phyloP scores from a whole-genome alignment of 1,284 basidiomycete genomes.

The Lentinus polychrous region DNA sequence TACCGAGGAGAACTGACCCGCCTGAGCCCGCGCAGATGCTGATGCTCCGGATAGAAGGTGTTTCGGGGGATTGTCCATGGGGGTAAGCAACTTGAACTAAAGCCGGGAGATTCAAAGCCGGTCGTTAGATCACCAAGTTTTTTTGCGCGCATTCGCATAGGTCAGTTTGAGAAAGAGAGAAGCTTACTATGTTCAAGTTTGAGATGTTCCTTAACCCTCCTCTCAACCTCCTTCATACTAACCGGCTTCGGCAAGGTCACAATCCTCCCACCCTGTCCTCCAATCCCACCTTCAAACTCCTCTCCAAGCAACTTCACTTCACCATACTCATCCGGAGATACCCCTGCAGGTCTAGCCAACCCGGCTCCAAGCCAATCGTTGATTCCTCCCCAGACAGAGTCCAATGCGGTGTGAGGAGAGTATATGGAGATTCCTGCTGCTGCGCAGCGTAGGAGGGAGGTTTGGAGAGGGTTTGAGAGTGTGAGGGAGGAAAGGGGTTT shows the following conservation, averaged over 20 bases:
- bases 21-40: slow-evolving; percentile 87
- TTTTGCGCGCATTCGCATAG: too few species aligned
- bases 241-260: slow-evolving; percentile 54
- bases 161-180: slow-evolving; percentile 1
- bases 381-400: slow-evolving; percentile 76
- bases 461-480: slow-evolving; percentile 72
- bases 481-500: slow-evolving; percentile 74
- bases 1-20: slow-evolving; percentile 62
- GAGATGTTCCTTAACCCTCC: slow-evolving; percentile 65
- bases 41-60: slow-evolving; percentile 33
- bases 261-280: slow-evolving; percentile 60
- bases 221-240: slow-evolving; percentile 51
- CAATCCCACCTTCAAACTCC: slow-evolving; percentile 23
- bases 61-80: slow-evolving; percentile 30
- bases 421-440: slow-evolving; percentile 83
- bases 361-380: slow-evolving; percentile 74
- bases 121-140: neutral
- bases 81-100: slow-evolving; percentile 74
- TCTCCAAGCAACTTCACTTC: slow-evolving; percentile 29
- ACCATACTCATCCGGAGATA: slow-evolving; percentile 7
- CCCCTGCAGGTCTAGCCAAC: slow-evolving; percentile 8
- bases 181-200: slow-evolving; percentile 56
- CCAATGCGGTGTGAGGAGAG: slow-evolving; percentile 83
- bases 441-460: slow-evolving; percentile 72
- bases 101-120: neutral